These are phyloP conservation scores for Smithsoniella earleae DNA, from an alignment of 163 green algal genomes.

Conservation along the genomic window DNA sequence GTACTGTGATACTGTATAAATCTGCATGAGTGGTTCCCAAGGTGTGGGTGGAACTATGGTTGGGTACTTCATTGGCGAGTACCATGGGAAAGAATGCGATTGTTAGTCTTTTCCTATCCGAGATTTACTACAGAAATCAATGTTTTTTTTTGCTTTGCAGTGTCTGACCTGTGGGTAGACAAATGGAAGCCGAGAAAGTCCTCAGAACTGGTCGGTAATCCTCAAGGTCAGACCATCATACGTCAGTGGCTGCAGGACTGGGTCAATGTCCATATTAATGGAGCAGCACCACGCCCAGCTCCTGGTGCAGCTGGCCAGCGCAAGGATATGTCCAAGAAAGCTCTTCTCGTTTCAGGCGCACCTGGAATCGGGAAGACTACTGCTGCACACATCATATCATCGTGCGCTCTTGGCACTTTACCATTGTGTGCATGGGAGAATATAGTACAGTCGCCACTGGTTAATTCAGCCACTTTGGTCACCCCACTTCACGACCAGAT, in stretches of 20 bases:
- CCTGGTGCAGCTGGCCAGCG: constrained; percentile 38
- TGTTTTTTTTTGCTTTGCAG: neutral
- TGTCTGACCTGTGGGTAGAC: constrained; percentile 77
- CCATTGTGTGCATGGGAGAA: neutral
- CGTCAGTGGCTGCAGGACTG: constrained; percentile 63
- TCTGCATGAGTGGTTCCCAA: too few species aligned
- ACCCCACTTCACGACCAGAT: too few species aligned
- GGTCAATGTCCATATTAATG: constrained; percentile 60
- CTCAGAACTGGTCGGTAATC: constrained; percentile 84
- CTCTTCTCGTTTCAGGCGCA: constrained; percentile 80
- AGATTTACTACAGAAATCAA: too few species aligned
- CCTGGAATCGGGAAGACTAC: constrained; percentile 97
- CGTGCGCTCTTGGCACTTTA: constrained; percentile 30
- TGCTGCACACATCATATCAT: constrained; percentile 65
- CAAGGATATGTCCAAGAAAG: constrained; percentile 81
- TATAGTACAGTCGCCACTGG: constrained; percentile 16
- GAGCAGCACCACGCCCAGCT: constrained; percentile 32
- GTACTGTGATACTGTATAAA: too few species aligned
- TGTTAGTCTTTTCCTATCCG: too few species aligned
- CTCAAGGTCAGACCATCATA: constrained; percentile 50
- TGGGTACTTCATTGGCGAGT: too few species aligned
- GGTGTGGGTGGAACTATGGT: too few species aligned
- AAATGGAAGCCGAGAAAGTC: constrained; percentile 73
- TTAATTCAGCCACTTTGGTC: too few species aligned
- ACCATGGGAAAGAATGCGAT: too few species aligned